Evolutionary conservation across 2,329 filamentous ascomycete genomes (phyloP), one percentile per base, ranked within the genome.

Genomic region (Fusarium oligoseptatum): DNA sequence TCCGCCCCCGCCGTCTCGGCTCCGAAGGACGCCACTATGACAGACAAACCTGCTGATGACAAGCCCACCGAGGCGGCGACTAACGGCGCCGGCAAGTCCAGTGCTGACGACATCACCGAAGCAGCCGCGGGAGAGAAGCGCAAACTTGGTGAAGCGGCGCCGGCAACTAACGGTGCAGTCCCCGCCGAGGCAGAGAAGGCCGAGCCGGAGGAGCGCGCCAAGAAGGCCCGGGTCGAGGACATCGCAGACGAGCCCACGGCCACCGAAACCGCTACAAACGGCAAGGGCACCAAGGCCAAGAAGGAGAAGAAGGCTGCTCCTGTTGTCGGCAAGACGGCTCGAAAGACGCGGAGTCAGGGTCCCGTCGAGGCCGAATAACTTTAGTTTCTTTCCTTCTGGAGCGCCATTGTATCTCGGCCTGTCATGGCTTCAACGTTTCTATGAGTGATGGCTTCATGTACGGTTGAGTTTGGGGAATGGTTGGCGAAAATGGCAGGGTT

Each of bases 321-420:
- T 0, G 63, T 72, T 3, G 81, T 81, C 17, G 84, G 84, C 20
- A 81, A 69, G 66, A 84, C 84, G 8, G 80, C 81, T 55, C 81
- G 84, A 50, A 85, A 85, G 82, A 86, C 84, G 9, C 81, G 84
- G 58, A 86, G 84, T 68, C 84, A 86, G 72, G 84, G 84, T 1
- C 81, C 83, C 2, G 82, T 79, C 8, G 81, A 83, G 50, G 72
- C 70, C 57, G 78, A 72, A 57, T 36, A 60, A 61, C 56, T 62
- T 39, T 63, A 34, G 56, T 66, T 43, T 15, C 39, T 41, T 32
- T 60, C n/a, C 27, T 29, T 36, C 24, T 58, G 56, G 15, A 57
- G 36, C 52, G 48, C 20, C n/a, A 37, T 45, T 24, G 43, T 48
- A 34, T 27, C 39, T 64, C 32, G 45, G 41, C 52, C 34, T 48